Conservation (phyloP, 2,329 filamentous ascomycete genomes). For the Parastagonospora avenae region DNA sequence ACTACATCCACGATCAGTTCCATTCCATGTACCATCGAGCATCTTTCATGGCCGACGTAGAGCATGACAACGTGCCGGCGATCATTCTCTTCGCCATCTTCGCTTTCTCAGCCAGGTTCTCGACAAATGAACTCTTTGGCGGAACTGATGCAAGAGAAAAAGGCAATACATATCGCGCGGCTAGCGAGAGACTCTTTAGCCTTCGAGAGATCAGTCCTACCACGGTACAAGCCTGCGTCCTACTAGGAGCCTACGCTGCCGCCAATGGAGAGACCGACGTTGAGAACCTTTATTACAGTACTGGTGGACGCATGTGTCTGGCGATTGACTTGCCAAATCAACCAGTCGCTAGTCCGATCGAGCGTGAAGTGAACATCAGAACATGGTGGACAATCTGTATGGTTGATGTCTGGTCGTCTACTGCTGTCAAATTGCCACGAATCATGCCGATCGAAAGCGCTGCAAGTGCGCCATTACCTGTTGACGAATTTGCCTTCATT, state of each 20-base stretch:
- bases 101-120: constrained; percentile 27
- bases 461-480: constrained; percentile 26
- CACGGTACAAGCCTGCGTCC: constrained; percentile 24
- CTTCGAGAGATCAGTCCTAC: constrained; percentile 21
- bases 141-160: constrained; percentile 20
- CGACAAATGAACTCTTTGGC: constrained; percentile 15
- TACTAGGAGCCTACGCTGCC: constrained; percentile 29
- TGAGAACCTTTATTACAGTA: constrained; percentile 30
- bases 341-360: constrained; percentile 22
- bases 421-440: constrained; percentile 24
- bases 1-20: constrained; percentile 33
- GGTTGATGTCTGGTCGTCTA: constrained; percentile 33
- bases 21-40: constrained; percentile 29
- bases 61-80: constrained; percentile 16
- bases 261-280: constrained; percentile 29
- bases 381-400: constrained; percentile 33
- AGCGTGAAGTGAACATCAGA: constrained; percentile 30
- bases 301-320: constrained; percentile 27
- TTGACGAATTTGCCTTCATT: constrained; percentile 28
- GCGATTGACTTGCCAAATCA: constrained; percentile 26
- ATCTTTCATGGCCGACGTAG: constrained; percentile 25
- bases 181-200: constrained; percentile 23
- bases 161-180: constrained; percentile 20
- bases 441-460: constrained; percentile 28
- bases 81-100: constrained; percentile 27